phyloP scores from a whole-genome alignment of 108 stramenopile genomes.

The Schizochytrium sp. region DNA sequence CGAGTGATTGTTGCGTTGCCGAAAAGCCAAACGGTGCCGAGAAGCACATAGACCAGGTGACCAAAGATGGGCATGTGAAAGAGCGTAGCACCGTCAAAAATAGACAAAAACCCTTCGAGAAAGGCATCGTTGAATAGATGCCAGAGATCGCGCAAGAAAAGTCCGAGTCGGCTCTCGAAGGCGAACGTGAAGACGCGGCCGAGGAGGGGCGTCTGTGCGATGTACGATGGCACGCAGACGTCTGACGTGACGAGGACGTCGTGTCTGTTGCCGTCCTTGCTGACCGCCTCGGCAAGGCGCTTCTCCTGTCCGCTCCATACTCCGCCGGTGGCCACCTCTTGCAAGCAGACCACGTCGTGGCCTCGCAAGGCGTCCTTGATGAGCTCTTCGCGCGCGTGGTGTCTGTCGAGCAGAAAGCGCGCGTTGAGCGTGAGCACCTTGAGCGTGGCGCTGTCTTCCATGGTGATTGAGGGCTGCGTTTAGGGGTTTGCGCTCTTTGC shows the following conservation, averaged over 20 bases:
- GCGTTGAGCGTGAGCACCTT: not conserved
- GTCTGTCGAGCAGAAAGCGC: not conserved
- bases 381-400: not conserved
- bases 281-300: not conserved
- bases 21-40: not conserved
- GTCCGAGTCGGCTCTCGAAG: not conserved
- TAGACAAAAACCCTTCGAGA: not conserved
- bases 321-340: not conserved
- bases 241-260: not conserved
- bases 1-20: not conserved
- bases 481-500: no score
- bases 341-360: constrained; percentile 5
- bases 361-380: not conserved
- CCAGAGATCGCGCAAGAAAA: not conserved
- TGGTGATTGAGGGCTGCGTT: no score
- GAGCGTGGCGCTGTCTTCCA: not conserved
- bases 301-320: not conserved
- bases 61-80: not conserved
- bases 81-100: not conserved
- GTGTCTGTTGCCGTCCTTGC: not conserved
- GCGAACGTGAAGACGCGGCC: not conserved
- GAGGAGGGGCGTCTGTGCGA: not conserved
- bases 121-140: not conserved
- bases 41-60: not conserved
- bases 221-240: not conserved